phyloP scores from a whole-genome alignment of 2,329 filamentous ascomycete species.

The Thelonectria discophora region DNA sequence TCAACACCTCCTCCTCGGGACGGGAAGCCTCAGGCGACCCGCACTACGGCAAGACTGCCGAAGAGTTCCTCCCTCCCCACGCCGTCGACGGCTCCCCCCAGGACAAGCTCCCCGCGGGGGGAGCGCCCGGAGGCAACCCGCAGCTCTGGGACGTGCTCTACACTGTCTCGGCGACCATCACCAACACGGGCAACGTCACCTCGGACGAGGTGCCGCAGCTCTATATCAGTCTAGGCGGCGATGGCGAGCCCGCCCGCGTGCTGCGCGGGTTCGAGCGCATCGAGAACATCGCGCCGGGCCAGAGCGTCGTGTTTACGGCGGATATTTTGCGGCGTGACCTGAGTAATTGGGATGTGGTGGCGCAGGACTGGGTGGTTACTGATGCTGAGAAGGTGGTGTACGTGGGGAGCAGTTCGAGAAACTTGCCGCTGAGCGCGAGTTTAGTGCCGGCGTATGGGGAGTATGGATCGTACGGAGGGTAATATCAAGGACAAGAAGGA shows the following conservation, averaged over 20 bases:
- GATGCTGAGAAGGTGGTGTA: conserved; percentile 61
- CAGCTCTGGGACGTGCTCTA: conserved; percentile 75
- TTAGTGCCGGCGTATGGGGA: conserved; percentile 10
- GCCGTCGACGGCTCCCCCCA: conserved; percentile 66
- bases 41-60: conserved; percentile 66
- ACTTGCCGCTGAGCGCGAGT: conserved; percentile 55
- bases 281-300: conserved; percentile 71
- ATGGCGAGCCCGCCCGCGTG: conserved; percentile 70
- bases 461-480: not conserved
- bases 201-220: conserved; percentile 81
- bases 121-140: conserved; percentile 70
- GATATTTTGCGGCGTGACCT: conserved; percentile 81
- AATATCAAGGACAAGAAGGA: not conserved
- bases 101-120: conserved; percentile 59
- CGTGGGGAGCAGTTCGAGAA: conserved; percentile 64
- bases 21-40: conserved; percentile 65
- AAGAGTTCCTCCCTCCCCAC: conserved; percentile 67
- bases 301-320: conserved; percentile 71
- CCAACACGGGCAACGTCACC: conserved; percentile 71
- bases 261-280: conserved; percentile 86
- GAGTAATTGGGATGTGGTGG: conserved; percentile 81
- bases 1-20: conserved; percentile 70
- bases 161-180: conserved; percentile 72
- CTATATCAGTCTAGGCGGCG: conserved; percentile 83
- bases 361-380: conserved; percentile 85